phyloP scores from a whole-genome alignment of 805 yeast genomes.

The Ogataea siamensis region DNA sequence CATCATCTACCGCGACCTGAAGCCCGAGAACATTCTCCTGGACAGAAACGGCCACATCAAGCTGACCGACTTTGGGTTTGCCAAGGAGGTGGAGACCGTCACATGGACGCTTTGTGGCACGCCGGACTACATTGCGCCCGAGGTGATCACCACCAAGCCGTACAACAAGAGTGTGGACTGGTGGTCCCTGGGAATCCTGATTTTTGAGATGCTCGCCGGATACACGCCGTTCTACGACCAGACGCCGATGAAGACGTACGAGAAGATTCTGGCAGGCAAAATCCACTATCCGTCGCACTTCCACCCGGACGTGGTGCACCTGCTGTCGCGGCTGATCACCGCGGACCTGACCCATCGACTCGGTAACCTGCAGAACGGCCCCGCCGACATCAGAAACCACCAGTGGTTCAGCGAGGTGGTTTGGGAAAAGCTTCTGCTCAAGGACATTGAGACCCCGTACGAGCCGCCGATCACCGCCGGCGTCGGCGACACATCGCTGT shows the following conservation, averaged over 20 bases:
- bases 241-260: slow-evolving; percentile 64
- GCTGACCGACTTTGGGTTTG: slow-evolving; percentile 61
- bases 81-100: slow-evolving; percentile 58
- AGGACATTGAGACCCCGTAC: slow-evolving; percentile 62
- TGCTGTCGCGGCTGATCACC: slow-evolving; percentile 50
- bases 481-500: slow-evolving; percentile 59
- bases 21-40: slow-evolving; percentile 58
- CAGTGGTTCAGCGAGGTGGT: slow-evolving; percentile 62
- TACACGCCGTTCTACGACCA: slow-evolving; percentile 63
- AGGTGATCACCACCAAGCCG: slow-evolving; percentile 60
- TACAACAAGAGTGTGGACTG: slow-evolving; percentile 63
- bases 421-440: slow-evolving; percentile 55
- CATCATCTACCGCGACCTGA: slow-evolving; percentile 59
- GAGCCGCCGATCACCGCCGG: slow-evolving; percentile 66
- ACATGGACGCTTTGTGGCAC: slow-evolving; percentile 65
- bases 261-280: slow-evolving; percentile 55
- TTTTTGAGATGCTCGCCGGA: slow-evolving; percentile 62
- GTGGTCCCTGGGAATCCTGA: slow-evolving; percentile 63
- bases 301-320: slow-evolving; percentile 54
- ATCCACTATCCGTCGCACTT: slow-evolving; percentile 54
- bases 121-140: slow-evolving; percentile 65
- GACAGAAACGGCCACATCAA: slow-evolving; percentile 62
- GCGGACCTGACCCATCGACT: slow-evolving; percentile 55
- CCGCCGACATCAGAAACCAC: slow-evolving; percentile 55
- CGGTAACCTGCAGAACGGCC: slow-evolving; percentile 58